Evolutionary conservation across 495 filamentous ascomycete species (phyloP), one percentile per base, ranked within the genome.

Genomic region (Xylaria bambusicola): DNA sequence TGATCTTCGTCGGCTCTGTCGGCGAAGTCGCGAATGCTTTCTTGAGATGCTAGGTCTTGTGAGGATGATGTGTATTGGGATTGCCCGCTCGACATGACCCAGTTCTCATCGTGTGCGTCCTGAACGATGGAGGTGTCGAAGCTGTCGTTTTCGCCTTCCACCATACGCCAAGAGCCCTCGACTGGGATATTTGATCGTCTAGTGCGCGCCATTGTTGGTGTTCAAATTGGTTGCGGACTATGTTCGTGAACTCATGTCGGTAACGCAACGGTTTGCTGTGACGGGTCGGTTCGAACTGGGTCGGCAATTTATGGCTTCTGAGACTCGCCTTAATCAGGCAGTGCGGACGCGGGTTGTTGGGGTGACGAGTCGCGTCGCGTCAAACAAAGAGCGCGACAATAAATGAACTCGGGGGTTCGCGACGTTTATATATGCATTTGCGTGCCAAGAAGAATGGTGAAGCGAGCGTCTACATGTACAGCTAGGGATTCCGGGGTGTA

Each of bases 91-190:
- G 73, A 74, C 20, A 70, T 40, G 60, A 71, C 47, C n/a, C 73
- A 59, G 26, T 77, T 70, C 9, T 73, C 75, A 27, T 77, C 75
- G 51, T 70, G 66, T 12, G 75, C 45, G 46, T 70, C 64, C 2
- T 61, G 62, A n/a, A 72, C 52, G 29, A 79, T 70, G 6, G 71
- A 71, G 1, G 77, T 77, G 52, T 80, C 78, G 64, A 80, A 79
- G 56, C 76, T 79, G 56, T 80, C 78, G 58, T 80, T 79, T 48
- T 78, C 77, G 52, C 75, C 73, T 51, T 81, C 77, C 18, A 81
- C 76, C 70, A 81, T 71, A 60, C 78, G 78, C 78, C 78, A 81
- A 4, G 78, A 80, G 56, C 73, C 71, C 58, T 75, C 74, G 20
- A 77, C 70, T 15, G 70, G 67, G 21, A 73, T 40, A 17, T 61